A percentile compares a stretch with the other conserved stretches of the same genome.
These are phyloP conservation scores for Talaromyces sp. DNA, from an alignment of 2,329 filamentous ascomycete species.

Conservation along the genomic window DNA sequence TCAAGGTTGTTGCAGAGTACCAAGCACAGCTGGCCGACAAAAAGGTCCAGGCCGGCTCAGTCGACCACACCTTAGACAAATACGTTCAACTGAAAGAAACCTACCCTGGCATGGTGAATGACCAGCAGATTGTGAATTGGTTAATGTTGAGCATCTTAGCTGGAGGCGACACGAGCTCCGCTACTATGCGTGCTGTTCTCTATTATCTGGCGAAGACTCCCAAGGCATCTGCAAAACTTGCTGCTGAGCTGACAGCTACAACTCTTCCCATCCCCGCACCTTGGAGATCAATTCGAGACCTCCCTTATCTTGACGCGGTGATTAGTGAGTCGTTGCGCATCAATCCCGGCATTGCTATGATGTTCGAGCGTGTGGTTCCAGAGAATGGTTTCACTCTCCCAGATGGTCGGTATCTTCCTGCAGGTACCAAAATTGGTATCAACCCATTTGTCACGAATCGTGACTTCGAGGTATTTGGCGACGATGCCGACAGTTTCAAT, in stretches of 20 bases:
- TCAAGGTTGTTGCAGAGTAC: conserved; percentile 24
- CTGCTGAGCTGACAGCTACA: conserved; percentile 18
- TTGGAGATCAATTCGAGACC: conserved; percentile 22
- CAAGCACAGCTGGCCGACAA: conserved; percentile 19
- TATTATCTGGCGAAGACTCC: conserved; percentile 29
- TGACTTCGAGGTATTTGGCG: conserved; percentile 49
- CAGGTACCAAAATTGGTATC: conserved; percentile 38
- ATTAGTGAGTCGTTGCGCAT: conserved; percentile 56
- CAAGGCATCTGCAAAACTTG: conserved; percentile 15
- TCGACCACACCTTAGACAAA: conserved; percentile 43
- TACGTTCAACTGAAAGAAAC: conserved; percentile 45
- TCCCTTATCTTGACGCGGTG: conserved; percentile 54
- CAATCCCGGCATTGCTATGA: conserved; percentile 53
- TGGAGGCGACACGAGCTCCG: conserved; percentile 44
- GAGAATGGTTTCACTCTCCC: conserved; percentile 31
- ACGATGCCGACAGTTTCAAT: conserved; percentile 48
- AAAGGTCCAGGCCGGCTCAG: conserved; percentile 9
- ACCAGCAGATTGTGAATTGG: conserved; percentile 42
- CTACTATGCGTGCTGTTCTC: conserved; percentile 33
- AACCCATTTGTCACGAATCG: conserved; percentile 40
- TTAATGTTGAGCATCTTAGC: conserved; percentile 39
- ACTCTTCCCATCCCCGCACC: conserved; percentile 17
- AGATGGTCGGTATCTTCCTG: conserved; percentile 38
- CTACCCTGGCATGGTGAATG: conserved; percentile 39
- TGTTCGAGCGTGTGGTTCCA: conserved; percentile 56